Percentiles rank a stretch among this genome's conserved stretches.
Evolutionary conservation across 2,329 filamentous ascomycete species (phyloP).

Genomic region (Grosmannia penicillata): DNA sequence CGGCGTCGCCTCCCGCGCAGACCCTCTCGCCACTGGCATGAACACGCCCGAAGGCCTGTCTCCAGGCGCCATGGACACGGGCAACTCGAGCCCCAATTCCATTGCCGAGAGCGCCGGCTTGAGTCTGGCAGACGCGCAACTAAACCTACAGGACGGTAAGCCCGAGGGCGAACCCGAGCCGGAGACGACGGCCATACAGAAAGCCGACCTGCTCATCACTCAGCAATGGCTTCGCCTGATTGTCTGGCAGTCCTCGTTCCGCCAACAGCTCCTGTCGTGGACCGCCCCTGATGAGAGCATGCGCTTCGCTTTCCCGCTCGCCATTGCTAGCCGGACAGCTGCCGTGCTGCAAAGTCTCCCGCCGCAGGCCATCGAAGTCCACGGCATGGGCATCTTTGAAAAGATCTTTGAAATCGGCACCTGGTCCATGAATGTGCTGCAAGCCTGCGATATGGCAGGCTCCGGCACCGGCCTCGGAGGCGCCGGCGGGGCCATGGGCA

Average conservation of each 20-base stretch:
- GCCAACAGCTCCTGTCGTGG: conserved; percentile 48
- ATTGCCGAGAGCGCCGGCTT: not conserved
- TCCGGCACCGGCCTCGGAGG: conserved; percentile 3
- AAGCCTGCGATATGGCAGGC: conserved; percentile 17
- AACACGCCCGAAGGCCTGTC: conserved; percentile 15
- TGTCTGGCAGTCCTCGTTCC: conserved; percentile 58
- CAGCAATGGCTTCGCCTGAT: conserved; percentile 58
- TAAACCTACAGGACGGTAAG: not conserved
- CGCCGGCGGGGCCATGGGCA: conserved; percentile 12
- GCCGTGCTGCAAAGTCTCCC: conserved; percentile 25
- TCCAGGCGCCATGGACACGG: not conserved
- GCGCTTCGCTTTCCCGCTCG: conserved; percentile 45
- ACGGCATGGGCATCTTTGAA: conserved; percentile 34
- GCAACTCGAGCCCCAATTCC: not conserved
- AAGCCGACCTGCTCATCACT: conserved; percentile 52
- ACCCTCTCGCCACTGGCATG: conserved; percentile 1
- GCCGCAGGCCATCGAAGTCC: conserved; percentile 26
- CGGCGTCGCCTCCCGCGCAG: not conserved
- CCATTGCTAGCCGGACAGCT: conserved; percentile 44
- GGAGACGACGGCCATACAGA: conserved; percentile 45
- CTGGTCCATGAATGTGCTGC: conserved; percentile 28
- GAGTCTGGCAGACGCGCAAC: not conserved
- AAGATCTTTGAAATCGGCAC: conserved; percentile 34
- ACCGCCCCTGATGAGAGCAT: conserved; percentile 42
- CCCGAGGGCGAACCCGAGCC: conserved; percentile 17